Conservation (phyloP, 2,329 filamentous ascomycete genomes). For the Fusarium haematococcum region DNA sequence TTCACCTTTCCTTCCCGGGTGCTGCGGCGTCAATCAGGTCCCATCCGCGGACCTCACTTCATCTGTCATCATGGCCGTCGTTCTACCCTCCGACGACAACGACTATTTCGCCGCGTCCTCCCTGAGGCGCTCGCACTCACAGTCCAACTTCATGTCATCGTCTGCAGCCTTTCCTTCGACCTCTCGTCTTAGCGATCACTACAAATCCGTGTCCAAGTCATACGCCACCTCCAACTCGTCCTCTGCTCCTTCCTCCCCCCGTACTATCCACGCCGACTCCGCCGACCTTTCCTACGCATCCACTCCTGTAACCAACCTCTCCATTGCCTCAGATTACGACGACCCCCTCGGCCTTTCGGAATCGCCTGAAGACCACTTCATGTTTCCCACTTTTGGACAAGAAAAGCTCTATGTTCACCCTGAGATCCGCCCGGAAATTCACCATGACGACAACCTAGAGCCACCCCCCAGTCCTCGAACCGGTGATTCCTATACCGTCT, state of each 20-base stretch:
- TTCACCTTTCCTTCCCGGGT: conserved; percentile 32
- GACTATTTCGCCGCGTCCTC: conserved; percentile 66
- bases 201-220: conserved; percentile 55
- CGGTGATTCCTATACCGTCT: conserved; percentile 63
- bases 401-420: conserved; percentile 57
- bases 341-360: conserved; percentile 59
- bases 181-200: conserved; percentile 61
- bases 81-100: conserved; percentile 68
- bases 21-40: conserved; percentile 40
- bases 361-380: conserved; percentile 59
- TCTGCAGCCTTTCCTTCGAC: conserved; percentile 58
- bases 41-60: conserved; percentile 35
- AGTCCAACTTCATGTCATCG: conserved; percentile 65
- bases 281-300: conserved; percentile 70
- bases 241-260: conserved; percentile 68
- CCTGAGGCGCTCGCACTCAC: conserved; percentile 71
- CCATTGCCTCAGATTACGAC: conserved; percentile 69
- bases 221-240: conserved; percentile 63
- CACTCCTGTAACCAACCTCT: conserved; percentile 73
- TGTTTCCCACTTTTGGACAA: conserved; percentile 60
- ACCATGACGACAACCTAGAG: conserved; percentile 57
- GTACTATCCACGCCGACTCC: conserved; percentile 63
- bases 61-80: conserved; percentile 63
- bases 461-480: conserved; percentile 63
- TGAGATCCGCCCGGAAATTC: conserved; percentile 38